phyloP scores from a whole-genome alignment of 345 rosid genomes.

The Salix dunnii region DNA sequence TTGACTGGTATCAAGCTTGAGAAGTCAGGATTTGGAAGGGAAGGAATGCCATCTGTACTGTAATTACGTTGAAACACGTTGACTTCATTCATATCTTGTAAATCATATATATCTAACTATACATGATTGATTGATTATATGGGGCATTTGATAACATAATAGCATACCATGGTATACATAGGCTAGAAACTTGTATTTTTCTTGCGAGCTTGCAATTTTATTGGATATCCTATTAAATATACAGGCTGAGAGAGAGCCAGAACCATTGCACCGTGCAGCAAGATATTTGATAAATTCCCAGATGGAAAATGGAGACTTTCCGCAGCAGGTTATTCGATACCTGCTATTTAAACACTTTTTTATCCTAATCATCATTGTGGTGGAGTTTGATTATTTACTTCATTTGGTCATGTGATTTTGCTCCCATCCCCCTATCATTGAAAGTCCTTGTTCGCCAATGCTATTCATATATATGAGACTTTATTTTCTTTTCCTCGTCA shows the following conservation, averaged over 20 bases:
- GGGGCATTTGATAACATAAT: not conserved
- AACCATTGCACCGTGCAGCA: constrained; percentile 56
- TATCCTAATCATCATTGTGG: not conserved
- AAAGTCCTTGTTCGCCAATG: not conserved
- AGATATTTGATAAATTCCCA: constrained; percentile 46
- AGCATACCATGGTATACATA: not conserved
- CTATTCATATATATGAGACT: not conserved
- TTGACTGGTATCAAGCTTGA: not conserved
- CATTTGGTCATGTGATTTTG: not conserved
- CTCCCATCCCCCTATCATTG: not conserved
- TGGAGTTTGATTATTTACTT: not conserved
- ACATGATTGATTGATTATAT: not conserved
- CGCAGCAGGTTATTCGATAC: constrained; percentile 48
- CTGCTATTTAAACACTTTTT: not conserved
- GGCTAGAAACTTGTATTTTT: not conserved
- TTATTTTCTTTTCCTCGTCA: not conserved
- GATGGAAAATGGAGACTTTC: constrained; percentile 67
- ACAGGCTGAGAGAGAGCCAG: constrained; percentile 49
- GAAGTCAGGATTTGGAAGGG: not conserved
- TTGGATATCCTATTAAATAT: not conserved
- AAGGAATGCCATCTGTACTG: not conserved
- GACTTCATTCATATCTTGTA: not conserved
- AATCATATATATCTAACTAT: not conserved
- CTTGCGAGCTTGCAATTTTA: not conserved
- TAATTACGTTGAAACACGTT: not conserved